Conservation (phyloP, 1,284 basidiomycete species). For the Pseudozyma pruni region DNA sequence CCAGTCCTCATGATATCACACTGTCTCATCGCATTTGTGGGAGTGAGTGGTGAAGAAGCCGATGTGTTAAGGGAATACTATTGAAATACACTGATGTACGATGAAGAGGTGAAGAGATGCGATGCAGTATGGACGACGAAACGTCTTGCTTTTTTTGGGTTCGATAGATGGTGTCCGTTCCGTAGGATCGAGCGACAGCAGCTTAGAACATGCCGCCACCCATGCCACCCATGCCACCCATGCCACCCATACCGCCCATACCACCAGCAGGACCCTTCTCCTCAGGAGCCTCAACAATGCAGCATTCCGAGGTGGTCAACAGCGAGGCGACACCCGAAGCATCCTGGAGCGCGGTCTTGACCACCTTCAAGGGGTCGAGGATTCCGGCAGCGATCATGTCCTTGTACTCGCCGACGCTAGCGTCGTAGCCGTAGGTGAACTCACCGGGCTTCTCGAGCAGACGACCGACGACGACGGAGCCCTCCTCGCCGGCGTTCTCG, state of each 20-base stretch:
- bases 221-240: constrained; percentile 70
- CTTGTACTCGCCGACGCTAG: constrained; percentile 87
- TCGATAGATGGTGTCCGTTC: background rate
- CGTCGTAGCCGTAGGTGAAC: constrained; percentile 80
- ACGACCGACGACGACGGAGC: constrained; percentile 88
- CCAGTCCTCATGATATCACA: background rate
- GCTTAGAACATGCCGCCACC: constrained; percentile 65
- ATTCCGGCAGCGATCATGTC: constrained; percentile 96
- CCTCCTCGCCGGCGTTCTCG: constrained; percentile 93
- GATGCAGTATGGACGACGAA: constrained; percentile 6
- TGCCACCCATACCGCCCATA: constrained; percentile 68
- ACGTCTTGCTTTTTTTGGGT: constrained; percentile 9
- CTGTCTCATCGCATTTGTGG: background rate
- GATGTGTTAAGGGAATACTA: constrained; percentile 43
- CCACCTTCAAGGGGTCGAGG: constrained; percentile 73
- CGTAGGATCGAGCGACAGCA: background rate
- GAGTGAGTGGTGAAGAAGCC: too few species aligned
- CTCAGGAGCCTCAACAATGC: constrained; percentile 89
- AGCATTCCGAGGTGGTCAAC: constrained; percentile 91
- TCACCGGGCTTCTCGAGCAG: constrained; percentile 65
- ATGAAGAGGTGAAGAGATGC: background rate
- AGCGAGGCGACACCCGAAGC: constrained; percentile 78
- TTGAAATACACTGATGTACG: constrained; percentile 39
- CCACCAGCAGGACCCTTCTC: constrained; percentile 75
- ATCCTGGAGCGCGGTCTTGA: constrained; percentile 63